Evolutionary conservation across 2,329 filamentous ascomycete species (phyloP).

Genomic region (Elsinoe ampelina): DNA sequence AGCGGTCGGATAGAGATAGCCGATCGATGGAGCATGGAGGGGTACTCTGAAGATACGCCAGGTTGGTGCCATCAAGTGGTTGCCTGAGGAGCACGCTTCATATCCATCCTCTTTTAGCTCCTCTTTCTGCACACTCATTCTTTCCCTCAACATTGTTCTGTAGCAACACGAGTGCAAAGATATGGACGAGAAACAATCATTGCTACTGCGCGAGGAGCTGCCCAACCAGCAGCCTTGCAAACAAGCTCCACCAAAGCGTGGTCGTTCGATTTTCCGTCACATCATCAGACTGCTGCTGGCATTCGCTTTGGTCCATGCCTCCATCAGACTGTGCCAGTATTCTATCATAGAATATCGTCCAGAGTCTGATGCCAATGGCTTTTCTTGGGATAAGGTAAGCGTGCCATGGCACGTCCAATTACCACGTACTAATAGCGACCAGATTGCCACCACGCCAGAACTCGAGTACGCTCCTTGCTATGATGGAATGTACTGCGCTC

Average conservation of each 20-base stretch:
- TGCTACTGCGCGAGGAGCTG: neutral
- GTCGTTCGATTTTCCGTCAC: neutral
- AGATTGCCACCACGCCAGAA: neutral
- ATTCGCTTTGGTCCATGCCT: neutral
- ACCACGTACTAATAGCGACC: neutral
- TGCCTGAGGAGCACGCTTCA: neutral
- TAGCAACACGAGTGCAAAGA: no score
- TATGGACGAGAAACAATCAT: conserved; percentile 1
- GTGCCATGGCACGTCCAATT: neutral
- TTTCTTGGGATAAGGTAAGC: neutral
- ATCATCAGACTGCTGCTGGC: neutral
- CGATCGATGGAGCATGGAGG: neutral
- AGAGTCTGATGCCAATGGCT: neutral
- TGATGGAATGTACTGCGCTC: conserved; percentile 40
- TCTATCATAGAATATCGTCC: neutral
- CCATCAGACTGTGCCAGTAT: neutral
- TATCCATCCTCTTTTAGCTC: neutral
- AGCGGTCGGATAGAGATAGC: neutral
- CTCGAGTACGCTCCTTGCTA: conserved; percentile 29
- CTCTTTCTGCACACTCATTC: neutral
- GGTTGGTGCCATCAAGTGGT: neutral
- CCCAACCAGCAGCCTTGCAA: neutral
- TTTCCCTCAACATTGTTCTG: neutral
- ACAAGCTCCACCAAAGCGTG: neutral
- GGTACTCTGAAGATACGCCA: neutral